phyloP scores from a whole-genome alignment of 2,329 filamentous ascomycete genomes.

The Phaeosphaeriaceae sp. region DNA sequence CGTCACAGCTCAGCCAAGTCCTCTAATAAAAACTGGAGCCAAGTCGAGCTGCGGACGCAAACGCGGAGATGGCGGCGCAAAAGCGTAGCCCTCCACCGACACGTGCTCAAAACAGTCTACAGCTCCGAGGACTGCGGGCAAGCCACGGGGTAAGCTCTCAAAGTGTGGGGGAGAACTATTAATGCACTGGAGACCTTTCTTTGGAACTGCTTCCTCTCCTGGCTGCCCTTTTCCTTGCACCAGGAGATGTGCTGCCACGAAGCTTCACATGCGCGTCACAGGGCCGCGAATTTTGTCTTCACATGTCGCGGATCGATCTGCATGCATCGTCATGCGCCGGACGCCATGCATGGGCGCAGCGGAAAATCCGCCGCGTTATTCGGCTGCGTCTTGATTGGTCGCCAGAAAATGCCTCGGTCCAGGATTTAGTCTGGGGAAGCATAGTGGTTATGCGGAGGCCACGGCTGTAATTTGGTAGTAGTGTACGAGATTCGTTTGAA shows the following conservation, averaged over 20 bases:
- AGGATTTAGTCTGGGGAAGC: neutral
- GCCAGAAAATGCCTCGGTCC: neutral
- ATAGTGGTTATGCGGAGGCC: neutral
- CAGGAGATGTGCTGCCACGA: neutral
- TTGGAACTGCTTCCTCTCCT: neutral
- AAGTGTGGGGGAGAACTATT: neutral
- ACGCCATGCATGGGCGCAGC: neutral
- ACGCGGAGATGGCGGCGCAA: neutral
- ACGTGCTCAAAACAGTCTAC: neutral
- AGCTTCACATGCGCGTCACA: neutral
- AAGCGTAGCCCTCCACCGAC: neutral
- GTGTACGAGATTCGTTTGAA: neutral
- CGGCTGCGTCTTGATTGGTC: constrained; percentile 4
- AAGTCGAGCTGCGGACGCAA: constrained; percentile 7
- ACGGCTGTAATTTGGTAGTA: neutral
- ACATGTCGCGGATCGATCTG: constrained; percentile 3
- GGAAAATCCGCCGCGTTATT: neutral
- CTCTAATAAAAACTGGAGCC: constrained; percentile 17
- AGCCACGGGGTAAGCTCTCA: neutral
- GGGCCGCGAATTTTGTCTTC: constrained; percentile 1
- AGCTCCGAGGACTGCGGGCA: neutral
- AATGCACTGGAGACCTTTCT: too few species aligned
- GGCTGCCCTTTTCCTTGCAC: neutral
- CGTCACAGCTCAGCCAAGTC: neutral
- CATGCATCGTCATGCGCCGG: neutral